phyloP scores from a whole-genome alignment of 2,329 filamentous ascomycete genomes.

The Zopfia rhizophila region DNA sequence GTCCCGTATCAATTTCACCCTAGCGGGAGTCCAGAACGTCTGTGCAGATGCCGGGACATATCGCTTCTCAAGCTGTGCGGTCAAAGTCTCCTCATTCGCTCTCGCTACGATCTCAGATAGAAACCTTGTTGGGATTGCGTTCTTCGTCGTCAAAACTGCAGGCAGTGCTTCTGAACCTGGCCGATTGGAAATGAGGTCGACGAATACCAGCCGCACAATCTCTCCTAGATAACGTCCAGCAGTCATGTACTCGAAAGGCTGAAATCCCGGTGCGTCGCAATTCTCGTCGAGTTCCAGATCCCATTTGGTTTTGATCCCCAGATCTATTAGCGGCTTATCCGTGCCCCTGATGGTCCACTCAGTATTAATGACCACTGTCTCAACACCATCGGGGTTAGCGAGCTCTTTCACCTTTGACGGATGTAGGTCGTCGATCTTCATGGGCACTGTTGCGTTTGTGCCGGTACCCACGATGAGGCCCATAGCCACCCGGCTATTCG shows the following conservation, averaged over 20 bases:
- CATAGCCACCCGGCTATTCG: conserved; percentile 76
- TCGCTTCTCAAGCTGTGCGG: conserved; percentile 58
- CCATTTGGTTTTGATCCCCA: conserved; percentile 75
- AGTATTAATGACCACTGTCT: conserved; percentile 81
- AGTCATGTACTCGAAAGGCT: conserved; percentile 87
- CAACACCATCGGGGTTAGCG: conserved; percentile 53
- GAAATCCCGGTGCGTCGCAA: conserved; percentile 78
- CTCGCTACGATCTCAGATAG: conserved; percentile 74
- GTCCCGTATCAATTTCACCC: conserved; percentile 69
- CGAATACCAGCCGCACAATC: conserved; percentile 75
- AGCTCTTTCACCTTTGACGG: conserved; percentile 65
- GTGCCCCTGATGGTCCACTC: conserved; percentile 86
- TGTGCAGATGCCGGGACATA: conserved; percentile 61
- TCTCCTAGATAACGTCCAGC: conserved; percentile 81
- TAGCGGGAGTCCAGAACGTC: conserved; percentile 68
- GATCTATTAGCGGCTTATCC: conserved; percentile 71
- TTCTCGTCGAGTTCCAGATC: conserved; percentile 73
- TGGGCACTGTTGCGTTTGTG: conserved; percentile 81
- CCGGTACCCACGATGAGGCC: conserved; percentile 84
- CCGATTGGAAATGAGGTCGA: conserved; percentile 64
- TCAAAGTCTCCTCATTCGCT: conserved; percentile 42
- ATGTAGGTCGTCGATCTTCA: conserved; percentile 71
- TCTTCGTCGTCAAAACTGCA: conserved; percentile 63
- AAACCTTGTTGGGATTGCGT: conserved; percentile 76
- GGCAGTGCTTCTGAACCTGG: conserved; percentile 61